These are phyloP conservation scores for Gracilaria domingensis DNA, from an alignment of 23 red algal genomes.

Conservation along the genomic window DNA sequence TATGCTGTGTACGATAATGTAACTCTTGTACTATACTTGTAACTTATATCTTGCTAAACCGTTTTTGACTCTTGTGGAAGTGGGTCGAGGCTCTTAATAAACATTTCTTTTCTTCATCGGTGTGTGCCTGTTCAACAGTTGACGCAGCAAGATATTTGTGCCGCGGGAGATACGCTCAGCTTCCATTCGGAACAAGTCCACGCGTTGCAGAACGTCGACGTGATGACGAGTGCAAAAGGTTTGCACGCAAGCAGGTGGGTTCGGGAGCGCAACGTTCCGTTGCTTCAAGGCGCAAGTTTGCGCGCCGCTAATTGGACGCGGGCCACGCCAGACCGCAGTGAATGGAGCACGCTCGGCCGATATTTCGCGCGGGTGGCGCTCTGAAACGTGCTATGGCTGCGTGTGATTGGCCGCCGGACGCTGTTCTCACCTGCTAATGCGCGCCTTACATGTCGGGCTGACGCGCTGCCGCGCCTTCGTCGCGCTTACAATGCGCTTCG, in stretches of 20 bases:
- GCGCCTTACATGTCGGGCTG: too few species aligned
- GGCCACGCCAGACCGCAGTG: not conserved
- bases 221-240: not conserved
- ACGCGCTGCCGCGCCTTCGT: not conserved
- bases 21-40: not conserved
- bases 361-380: not conserved
- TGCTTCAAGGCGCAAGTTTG: not conserved
- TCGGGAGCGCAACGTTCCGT: not conserved
- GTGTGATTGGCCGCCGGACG: not conserved
- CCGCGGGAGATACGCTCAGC: not conserved
- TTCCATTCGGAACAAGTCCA: not conserved
- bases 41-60: not conserved
- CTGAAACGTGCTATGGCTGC: not conserved
- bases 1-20: not conserved
- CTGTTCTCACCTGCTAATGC: too few species aligned
- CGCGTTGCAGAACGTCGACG: too few species aligned
- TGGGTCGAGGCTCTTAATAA: not conserved
- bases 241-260: conserved; percentile 3
- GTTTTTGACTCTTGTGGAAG: not conserved
- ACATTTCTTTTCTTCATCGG: not conserved
- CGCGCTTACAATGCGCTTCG: not conserved
- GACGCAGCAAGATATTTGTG: not conserved
- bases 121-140: not conserved
- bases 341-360: not conserved
- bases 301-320: not conserved